Evolutionary conservation across 2,329 filamentous ascomycete genomes (phyloP).

Genomic region (Alternaria rosae): DNA sequence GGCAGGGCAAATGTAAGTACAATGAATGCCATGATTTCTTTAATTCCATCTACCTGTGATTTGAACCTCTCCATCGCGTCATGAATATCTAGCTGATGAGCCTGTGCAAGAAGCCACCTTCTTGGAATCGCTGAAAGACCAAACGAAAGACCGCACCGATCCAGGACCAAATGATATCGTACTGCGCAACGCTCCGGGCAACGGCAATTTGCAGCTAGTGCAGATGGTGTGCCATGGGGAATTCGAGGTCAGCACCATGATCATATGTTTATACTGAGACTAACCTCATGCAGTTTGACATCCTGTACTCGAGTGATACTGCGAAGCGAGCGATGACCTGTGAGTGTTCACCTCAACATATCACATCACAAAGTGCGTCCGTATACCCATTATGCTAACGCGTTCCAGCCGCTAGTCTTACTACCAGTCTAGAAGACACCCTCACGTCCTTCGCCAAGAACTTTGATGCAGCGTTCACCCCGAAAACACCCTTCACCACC

Average conservation of each 20-base stretch:
- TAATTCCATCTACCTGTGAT: no score
- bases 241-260: slow-evolving; percentile 65
- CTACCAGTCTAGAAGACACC: slow-evolving; percentile 68
- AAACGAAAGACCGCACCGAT: slow-evolving; percentile 54
- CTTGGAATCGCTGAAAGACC: slow-evolving; percentile 65
- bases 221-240: slow-evolving; percentile 88
- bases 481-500: slow-evolving; percentile 76
- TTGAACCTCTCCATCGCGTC: not conserved
- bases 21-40: not conserved
- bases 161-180: slow-evolving; percentile 53
- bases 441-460: slow-evolving; percentile 73
- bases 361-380: not conserved
- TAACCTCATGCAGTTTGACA: slow-evolving; percentile 71
- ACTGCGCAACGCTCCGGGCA: slow-evolving; percentile 66
- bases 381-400: slow-evolving; percentile 15
- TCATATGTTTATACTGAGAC: not conserved
- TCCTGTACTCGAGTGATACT: slow-evolving; percentile 84
- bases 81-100: slow-evolving; percentile 21
- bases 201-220: slow-evolving; percentile 83
- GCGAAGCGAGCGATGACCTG: slow-evolving; percentile 61
- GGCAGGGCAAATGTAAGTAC: slow-evolving; percentile 75
- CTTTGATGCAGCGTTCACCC: slow-evolving; percentile 73
- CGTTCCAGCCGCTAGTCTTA: slow-evolving; percentile 64
- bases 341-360: slow-evolving; percentile 37
- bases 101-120: slow-evolving; percentile 63